A percentile compares a stretch with the other conserved stretches of the same genome.
These are phyloP conservation scores for Mucor saturninus DNA, from an alignment of 371 early-diverging fungal genomes.

Conservation along the genomic window DNA sequence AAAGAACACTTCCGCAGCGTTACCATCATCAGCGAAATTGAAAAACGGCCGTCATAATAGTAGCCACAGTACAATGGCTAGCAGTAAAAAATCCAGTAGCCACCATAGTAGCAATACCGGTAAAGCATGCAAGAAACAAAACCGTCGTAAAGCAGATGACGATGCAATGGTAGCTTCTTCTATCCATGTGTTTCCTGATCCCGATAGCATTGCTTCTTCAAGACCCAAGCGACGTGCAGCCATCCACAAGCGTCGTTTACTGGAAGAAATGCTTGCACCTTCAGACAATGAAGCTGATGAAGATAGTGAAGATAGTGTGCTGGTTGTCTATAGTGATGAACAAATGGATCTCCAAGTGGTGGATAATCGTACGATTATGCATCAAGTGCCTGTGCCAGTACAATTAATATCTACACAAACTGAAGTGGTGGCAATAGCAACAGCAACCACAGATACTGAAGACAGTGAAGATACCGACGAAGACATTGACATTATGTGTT, in stretches of 20 bases:
- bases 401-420: slow-evolving; percentile 18
- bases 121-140: slow-evolving; percentile 4
- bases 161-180: slow-evolving; percentile 25
- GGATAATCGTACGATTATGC: slow-evolving; percentile 49
- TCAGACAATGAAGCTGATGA: slow-evolving; percentile 39
- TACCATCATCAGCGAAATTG: neutral
- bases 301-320: slow-evolving; percentile 25
- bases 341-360: slow-evolving; percentile 51
- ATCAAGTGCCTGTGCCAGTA: slow-evolving; percentile 17
- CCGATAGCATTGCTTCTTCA: slow-evolving; percentile 41
- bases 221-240: slow-evolving; percentile 51
- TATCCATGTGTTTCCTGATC: slow-evolving; percentile 29
- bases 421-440: slow-evolving; percentile 1
- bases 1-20: slow-evolving; percentile 13
- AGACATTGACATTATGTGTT: slow-evolving; percentile 41
- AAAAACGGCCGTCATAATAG: slow-evolving; percentile 10
- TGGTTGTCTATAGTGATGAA: slow-evolving; percentile 48
- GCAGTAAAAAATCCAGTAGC: no score
- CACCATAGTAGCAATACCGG: neutral
- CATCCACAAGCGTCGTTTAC: slow-evolving; percentile 48
- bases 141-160: slow-evolving; percentile 26
- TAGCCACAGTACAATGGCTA: no score
- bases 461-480: slow-evolving; percentile 28
- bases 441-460: slow-evolving; percentile 11
- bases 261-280: slow-evolving; percentile 50